These are phyloP conservation scores for Rhizopogon vulgaris DNA, from an alignment of 768 basidiomycete genomes.

Conservation along the genomic window DNA sequence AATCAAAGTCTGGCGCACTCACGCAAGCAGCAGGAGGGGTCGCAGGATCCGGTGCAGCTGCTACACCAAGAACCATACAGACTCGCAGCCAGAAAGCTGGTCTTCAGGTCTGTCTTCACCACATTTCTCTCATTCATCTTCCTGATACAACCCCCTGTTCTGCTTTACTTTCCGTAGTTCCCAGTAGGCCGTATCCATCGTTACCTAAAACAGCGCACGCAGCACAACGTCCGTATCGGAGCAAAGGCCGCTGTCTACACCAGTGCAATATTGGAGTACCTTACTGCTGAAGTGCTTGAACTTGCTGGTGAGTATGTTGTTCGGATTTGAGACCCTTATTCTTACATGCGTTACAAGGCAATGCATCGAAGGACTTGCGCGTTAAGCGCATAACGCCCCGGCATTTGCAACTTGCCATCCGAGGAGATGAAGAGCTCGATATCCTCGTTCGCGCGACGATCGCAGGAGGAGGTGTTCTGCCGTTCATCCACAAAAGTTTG, in stretches of 20 bases:
- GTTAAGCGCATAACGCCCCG: slow-evolving; percentile 97
- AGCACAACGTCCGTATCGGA: slow-evolving; percentile 91
- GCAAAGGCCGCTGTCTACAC: slow-evolving; percentile 98
- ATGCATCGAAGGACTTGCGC: slow-evolving; percentile 94
- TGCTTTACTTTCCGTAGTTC: slow-evolving; percentile 46
- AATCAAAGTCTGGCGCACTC: slow-evolving; percentile 45
- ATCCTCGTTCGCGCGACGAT: slow-evolving; percentile 91
- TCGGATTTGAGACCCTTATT: not conserved
- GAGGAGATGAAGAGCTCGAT: slow-evolving; percentile 97
- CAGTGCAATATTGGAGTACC: slow-evolving; percentile 92
- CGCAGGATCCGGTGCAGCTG: slow-evolving; percentile 22
- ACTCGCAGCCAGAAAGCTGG: slow-evolving; percentile 83
- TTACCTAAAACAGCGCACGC: slow-evolving; percentile 87
- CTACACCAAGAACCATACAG: slow-evolving; percentile 37
- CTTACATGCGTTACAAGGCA: slow-evolving; percentile 44
- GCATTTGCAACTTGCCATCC: slow-evolving; percentile 92
- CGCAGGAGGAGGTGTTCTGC: slow-evolving; percentile 82
- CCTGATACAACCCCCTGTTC: slow-evolving; percentile 2
- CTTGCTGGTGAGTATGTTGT: slow-evolving; percentile 65
- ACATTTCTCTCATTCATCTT: not conserved
- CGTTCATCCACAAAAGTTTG: slow-evolving; percentile 84
- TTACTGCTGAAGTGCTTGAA: slow-evolving; percentile 94
- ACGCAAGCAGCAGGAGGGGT: slow-evolving; percentile 5
- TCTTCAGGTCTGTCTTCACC: slow-evolving; percentile 55
- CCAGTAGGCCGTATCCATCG: slow-evolving; percentile 97